Percentiles rank a stretch among this genome's conserved stretches.
Evolutionary conservation across 75 land plant species (phyloP).

Genomic region (Isoetes taiwanensis): DNA sequence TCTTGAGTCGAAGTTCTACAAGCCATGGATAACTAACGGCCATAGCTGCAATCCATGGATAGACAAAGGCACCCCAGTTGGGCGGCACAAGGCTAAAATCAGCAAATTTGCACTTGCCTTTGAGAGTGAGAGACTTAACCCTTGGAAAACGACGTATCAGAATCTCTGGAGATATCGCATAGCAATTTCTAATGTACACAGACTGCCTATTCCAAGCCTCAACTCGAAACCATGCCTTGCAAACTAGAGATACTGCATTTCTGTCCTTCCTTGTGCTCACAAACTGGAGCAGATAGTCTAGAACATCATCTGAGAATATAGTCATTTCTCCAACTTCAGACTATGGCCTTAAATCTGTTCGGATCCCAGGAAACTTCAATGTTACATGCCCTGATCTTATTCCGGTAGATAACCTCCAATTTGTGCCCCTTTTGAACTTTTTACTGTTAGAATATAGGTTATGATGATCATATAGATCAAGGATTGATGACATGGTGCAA

Average conservation of each 20-base stretch:
- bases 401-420: too few relatives aligned
- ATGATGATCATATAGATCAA: too few relatives aligned
- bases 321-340: too few relatives aligned
- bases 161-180: conserved; percentile 48
- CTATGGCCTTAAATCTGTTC: too few relatives aligned
- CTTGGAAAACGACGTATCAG: conserved; percentile 34
- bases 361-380: too few relatives aligned
- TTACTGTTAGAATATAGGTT: too few relatives aligned
- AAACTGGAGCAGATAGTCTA: conserved; percentile 54
- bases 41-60: conserved; percentile 54
- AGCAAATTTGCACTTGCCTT: conserved; percentile 71
- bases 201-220: conserved; percentile 48
- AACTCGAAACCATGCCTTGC: conserved; percentile 60
- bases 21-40: conserved; percentile 37
- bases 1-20: conserved; percentile 53
- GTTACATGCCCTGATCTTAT: too few relatives aligned
- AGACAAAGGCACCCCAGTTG: conserved; percentile 66
- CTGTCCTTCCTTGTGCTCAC: conserved; percentile 51
- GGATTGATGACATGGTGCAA: too few relatives aligned
- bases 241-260: conserved; percentile 66
- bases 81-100: conserved; percentile 67
- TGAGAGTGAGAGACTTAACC: conserved; percentile 35
- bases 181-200: conserved; percentile 78
- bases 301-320: conserved; percentile 61
- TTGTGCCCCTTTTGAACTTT: too few relatives aligned